Evolutionary conservation across 2,329 filamentous ascomycete genomes (phyloP), one percentile per base, ranked within the genome.

Genomic region (Zymoseptoria passerinii): DNA sequence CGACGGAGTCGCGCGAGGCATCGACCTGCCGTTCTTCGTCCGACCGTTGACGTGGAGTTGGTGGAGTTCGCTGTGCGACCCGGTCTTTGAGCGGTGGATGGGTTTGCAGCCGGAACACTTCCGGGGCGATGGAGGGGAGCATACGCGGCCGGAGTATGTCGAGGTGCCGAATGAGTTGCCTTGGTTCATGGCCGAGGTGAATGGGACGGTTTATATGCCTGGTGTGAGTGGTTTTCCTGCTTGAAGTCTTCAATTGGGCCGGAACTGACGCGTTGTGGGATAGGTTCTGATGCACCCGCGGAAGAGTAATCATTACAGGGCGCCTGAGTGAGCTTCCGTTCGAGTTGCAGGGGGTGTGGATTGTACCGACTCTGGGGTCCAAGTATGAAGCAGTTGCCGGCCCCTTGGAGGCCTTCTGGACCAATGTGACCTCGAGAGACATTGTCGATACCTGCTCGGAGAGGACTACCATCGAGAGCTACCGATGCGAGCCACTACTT

Each of bases 261-360:
- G n/a, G 23, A 18, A n/a, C 9, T 50, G 35, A 50, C 23, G n/a
- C 1, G 20, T 20, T 20, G 19, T 19, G 48, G 7, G n/a, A 10
- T 50, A 73, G 52, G 66, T 75, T 44, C 62, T 72, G 16, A 62
- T 75, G 64, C 74, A 76, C 65, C 74, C 74, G 18, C 67, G 73
- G 56, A 76, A 76, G 67, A 67, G 59, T 4, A 64, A 65, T 28
- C 52, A 50, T 27, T 58, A 62, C 48, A 28, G 40, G 23, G 28
- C 55, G 50, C 20, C 50, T 23, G 50, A 53, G 29, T 50, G 49
- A 50, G 23, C 10, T 50, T 9, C 6, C 1, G 9, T 20, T 20
- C 5, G 19, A 50, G n/a, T 9, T 50, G 16, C 8, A 6, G 16
- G 16, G 18, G 49, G 16, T 18, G 16, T 13, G 49, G 5, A 23